Evolutionary conservation across 2,329 filamentous ascomycete species (phyloP).

Genomic region (Leptographium lundbergii): DNA sequence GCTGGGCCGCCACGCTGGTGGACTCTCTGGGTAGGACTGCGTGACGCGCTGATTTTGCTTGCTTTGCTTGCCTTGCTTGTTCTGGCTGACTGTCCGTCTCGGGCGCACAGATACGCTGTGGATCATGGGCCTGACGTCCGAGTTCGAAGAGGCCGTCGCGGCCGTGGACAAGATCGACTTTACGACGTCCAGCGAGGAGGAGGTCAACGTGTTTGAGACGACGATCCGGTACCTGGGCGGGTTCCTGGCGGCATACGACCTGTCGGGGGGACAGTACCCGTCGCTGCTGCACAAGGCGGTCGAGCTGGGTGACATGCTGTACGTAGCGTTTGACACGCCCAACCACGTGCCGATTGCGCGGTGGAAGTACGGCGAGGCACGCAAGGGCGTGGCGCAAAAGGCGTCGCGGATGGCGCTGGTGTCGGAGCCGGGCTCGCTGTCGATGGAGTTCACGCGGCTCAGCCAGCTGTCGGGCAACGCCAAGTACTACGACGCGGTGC

Average conservation of each 20-base stretch:
- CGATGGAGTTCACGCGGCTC: constrained; percentile 62
- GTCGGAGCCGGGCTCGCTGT: constrained; percentile 49
- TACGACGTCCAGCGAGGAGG: constrained; percentile 22
- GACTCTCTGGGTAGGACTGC: constrained; percentile 31
- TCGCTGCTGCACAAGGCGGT: constrained; percentile 34
- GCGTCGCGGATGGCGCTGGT: constrained; percentile 25
- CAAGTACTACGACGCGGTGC: constrained; percentile 66
- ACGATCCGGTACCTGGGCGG: constrained; percentile 21
- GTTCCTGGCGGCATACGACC: constrained; percentile 17
- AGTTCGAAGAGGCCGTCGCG: constrained; percentile 37
- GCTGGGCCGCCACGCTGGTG: constrained; percentile 39
- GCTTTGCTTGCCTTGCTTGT: no score
- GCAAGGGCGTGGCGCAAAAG: constrained; percentile 14
- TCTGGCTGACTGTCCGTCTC: no score
- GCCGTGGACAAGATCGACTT: constrained; percentile 34
- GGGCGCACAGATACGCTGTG: constrained; percentile 29
- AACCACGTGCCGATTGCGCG: constrained; percentile 36
- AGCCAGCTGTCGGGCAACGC: constrained; percentile 59
- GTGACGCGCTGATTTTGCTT: no score
- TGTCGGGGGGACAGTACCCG: constrained; percentile 25
- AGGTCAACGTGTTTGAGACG: constrained; percentile 25
- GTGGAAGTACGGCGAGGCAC: constrained; percentile 26
- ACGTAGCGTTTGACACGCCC: constrained; percentile 40
- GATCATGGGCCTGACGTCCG: constrained; percentile 41
- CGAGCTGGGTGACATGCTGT: constrained; percentile 41